Conservation (phyloP, 768 basidiomycete species). For the Cubamyces sp. region DNA sequence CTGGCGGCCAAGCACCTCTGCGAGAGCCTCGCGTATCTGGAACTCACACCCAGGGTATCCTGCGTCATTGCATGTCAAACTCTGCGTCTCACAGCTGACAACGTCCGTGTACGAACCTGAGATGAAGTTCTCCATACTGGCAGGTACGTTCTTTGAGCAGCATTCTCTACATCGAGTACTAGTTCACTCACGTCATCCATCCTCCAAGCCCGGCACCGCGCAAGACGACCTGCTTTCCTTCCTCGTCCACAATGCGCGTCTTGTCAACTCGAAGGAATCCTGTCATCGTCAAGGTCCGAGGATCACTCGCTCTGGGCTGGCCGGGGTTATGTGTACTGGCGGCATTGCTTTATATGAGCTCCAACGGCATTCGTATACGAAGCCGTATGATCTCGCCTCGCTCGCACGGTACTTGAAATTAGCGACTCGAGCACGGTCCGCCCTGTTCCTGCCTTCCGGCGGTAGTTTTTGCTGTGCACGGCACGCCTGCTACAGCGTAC, state of each 20-base stretch:
- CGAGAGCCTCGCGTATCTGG: slow-evolving; percentile 72
- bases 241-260: slow-evolving; percentile 61
- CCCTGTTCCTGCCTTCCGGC: neutral
- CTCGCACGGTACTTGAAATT: slow-evolving; percentile 13
- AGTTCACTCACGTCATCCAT: slow-evolving; percentile 78
- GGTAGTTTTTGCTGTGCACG: neutral
- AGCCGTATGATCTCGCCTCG: neutral
- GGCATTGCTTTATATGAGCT: neutral
- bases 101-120: slow-evolving; percentile 42
- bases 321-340: neutral
- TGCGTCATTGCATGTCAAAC: slow-evolving; percentile 25
- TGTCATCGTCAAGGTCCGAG: slow-evolving; percentile 34
- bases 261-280: slow-evolving; percentile 60
- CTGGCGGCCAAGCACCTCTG: slow-evolving; percentile 61
- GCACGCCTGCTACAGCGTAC: neutral
- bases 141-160: neutral
- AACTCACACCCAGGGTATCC: slow-evolving; percentile 83
- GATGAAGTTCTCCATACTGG: slow-evolving; percentile 79
- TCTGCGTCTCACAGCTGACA: neutral
- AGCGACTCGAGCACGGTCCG: slow-evolving; percentile 11
- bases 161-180: neutral
- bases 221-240: slow-evolving; percentile 61
- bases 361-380: neutral
- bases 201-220: slow-evolving; percentile 82
- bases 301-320: neutral